Conservation (phyloP, 306 rosid species). For the Prunus armeniaca region DNA sequence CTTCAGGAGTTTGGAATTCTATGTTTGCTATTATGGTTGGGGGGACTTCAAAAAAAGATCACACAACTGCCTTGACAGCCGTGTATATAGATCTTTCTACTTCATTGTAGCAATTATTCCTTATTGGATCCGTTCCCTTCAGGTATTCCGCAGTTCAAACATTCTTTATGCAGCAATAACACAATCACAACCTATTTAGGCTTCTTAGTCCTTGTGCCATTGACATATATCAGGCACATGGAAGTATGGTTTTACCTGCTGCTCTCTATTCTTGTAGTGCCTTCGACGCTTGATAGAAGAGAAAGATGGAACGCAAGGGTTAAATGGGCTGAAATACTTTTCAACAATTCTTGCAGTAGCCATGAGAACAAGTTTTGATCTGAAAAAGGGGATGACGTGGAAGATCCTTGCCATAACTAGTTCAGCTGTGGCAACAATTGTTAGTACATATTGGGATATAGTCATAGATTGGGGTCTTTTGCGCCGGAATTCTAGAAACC, state of each 20-base stretch:
- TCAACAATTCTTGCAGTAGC: slow-evolving; percentile 47
- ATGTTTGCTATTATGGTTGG: slow-evolving; percentile 67
- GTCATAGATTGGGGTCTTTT: slow-evolving; percentile 62
- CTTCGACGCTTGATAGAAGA: slow-evolving; percentile 52
- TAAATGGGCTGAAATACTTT: slow-evolving; percentile 46
- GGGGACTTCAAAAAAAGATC: slow-evolving; percentile 68
- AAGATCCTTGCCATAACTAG: slow-evolving; percentile 29
- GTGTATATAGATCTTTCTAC: slow-evolving; percentile 45
- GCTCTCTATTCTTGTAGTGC: slow-evolving; percentile 32
- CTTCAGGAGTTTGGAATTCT: slow-evolving; percentile 72
- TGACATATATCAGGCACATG: not conserved
- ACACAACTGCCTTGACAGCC: slow-evolving; percentile 51
- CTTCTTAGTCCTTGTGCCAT: not conserved
- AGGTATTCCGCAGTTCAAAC: slow-evolving; percentile 39
- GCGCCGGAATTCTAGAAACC: slow-evolving; percentile 43
- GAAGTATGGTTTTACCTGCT: not conserved
- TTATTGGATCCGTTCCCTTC: slow-evolving; percentile 67
- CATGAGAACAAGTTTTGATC: slow-evolving; percentile 42
- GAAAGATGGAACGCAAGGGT: slow-evolving; percentile 37
- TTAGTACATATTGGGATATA: slow-evolving; percentile 55
- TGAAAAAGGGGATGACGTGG: slow-evolving; percentile 30
- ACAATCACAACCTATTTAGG: not conserved
- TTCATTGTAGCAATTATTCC: slow-evolving; percentile 68
- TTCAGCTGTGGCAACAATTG: slow-evolving; percentile 41
- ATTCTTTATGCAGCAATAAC: not conserved